phyloP scores from a whole-genome alignment of 2,329 filamentous ascomycete species.

The Neofusicoccum cordaticola region DNA sequence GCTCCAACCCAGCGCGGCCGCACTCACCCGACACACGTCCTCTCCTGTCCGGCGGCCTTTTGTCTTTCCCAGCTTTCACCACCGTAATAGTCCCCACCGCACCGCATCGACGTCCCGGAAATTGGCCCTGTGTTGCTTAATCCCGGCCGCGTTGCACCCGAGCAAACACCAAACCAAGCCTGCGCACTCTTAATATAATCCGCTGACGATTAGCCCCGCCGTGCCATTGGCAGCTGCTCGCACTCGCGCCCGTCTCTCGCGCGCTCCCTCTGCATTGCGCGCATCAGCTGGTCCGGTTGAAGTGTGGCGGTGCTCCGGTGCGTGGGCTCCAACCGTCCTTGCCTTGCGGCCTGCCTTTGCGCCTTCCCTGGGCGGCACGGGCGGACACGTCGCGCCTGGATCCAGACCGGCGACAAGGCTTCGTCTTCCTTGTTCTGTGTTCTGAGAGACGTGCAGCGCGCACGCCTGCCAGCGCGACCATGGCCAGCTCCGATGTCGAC shows the following conservation, averaged over 20 bases:
- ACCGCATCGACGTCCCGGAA: background rate
- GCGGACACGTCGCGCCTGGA: background rate
- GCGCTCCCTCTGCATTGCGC: background rate
- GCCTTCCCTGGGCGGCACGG: no score
- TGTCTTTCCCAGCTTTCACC: background rate
- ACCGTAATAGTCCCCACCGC: background rate
- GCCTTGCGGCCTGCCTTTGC: background rate
- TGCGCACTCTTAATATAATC: background rate
- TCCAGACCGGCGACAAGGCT: no score
- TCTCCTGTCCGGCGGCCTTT: conserved; percentile 7
- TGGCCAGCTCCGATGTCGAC: conserved; percentile 96
- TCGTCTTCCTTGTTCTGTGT: no score
- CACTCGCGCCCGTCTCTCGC: background rate
- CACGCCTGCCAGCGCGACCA: conserved; percentile 42
- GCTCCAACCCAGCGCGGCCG: background rate
- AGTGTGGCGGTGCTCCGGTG: background rate
- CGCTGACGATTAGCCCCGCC: background rate
- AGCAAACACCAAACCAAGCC: background rate
- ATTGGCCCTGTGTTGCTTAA: background rate
- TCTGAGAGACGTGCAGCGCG: background rate
- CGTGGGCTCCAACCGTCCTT: background rate
- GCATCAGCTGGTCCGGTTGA: background rate
- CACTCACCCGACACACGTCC: background rate
- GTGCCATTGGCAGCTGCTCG: conserved; percentile 1
- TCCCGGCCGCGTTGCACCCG: conserved; percentile 8